These are phyloP conservation scores for Colletotrichum horii DNA, from an alignment of 2,329 filamentous ascomycete species.

Conservation along the genomic window DNA sequence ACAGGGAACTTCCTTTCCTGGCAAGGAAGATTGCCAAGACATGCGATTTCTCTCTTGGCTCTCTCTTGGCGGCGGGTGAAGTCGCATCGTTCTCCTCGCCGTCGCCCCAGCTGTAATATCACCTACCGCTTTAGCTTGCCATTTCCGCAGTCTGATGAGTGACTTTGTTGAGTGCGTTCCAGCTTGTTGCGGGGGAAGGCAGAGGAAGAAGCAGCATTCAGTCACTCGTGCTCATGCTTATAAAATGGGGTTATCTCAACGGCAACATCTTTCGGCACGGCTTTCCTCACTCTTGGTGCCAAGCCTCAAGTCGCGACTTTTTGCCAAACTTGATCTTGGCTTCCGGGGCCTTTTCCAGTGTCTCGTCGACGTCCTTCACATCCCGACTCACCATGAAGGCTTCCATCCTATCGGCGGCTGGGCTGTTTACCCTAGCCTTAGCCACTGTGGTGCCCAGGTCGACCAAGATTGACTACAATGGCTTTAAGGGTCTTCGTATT, in stretches of 20 bases:
- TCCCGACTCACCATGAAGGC: not conserved
- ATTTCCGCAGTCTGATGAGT: not conserved
- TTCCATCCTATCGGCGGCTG: not conserved
- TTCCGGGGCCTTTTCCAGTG: not conserved
- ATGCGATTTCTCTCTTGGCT: conserved; percentile 8
- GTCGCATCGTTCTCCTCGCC: not conserved
- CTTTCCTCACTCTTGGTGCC: not conserved
- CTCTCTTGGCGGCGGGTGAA: conserved; percentile 3
- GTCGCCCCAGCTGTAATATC: not conserved
- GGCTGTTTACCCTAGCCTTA: not conserved
- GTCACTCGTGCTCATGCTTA: not conserved
- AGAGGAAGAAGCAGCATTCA: not conserved
- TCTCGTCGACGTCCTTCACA: too few relatives aligned
- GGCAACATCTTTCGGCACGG: not conserved
- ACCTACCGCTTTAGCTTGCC: not conserved
- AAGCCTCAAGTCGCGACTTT: not conserved
- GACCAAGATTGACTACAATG: conserved; percentile 15
- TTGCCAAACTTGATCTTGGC: not conserved
- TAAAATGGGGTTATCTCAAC: not conserved
- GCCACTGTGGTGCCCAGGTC: not conserved
- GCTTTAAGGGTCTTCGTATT: conserved; percentile 20
- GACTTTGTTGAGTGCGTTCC: not conserved
- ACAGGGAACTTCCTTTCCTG: not conserved
- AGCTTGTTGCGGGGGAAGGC: not conserved
- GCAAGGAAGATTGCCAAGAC: not conserved